These are phyloP conservation scores for Beauveria medogensis DNA, from an alignment of 2,329 filamentous ascomycete species.

Conservation along the genomic window DNA sequence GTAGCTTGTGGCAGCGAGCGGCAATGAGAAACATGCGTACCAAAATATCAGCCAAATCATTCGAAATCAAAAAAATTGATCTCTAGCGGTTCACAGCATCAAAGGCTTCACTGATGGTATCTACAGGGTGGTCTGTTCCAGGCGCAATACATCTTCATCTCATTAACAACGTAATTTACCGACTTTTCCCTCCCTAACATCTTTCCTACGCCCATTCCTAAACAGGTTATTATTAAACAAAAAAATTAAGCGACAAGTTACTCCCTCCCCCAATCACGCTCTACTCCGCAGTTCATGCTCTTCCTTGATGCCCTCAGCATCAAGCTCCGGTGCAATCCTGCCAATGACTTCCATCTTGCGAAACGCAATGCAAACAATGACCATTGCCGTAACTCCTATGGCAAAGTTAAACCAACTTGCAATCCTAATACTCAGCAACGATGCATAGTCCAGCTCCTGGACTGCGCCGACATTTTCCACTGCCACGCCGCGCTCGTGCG, in stretches of 20 bases:
- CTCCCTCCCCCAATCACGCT: background rate
- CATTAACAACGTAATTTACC: background rate
- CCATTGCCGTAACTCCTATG: slow-evolving; percentile 34
- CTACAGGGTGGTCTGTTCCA: too few relatives aligned
- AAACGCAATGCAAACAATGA: slow-evolving; percentile 39
- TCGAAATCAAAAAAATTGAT: background rate
- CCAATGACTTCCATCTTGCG: slow-evolving; percentile 46
- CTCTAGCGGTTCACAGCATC: too few relatives aligned
- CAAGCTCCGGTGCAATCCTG: slow-evolving; percentile 20
- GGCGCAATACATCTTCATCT: background rate
- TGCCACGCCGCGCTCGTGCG: slow-evolving; percentile 33
- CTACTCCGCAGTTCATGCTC: background rate
- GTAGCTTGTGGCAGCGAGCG: too few relatives aligned
- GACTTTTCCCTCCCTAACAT: background rate
- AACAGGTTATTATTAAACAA: background rate
- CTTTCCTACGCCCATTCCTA: background rate
- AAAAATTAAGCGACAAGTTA: background rate
- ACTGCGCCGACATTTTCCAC: slow-evolving; percentile 37
- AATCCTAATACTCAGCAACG: slow-evolving; percentile 40
- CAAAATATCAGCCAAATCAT: background rate
- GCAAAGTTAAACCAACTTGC: slow-evolving; percentile 46
- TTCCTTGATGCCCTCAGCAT: slow-evolving; percentile 14
- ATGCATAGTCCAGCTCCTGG: slow-evolving; percentile 34
- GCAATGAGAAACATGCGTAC: too few relatives aligned
- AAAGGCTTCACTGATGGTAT: too few relatives aligned